Conservation (phyloP, 2,329 filamentous ascomycete genomes). For the Dactylonectria macrodidyma region DNA sequence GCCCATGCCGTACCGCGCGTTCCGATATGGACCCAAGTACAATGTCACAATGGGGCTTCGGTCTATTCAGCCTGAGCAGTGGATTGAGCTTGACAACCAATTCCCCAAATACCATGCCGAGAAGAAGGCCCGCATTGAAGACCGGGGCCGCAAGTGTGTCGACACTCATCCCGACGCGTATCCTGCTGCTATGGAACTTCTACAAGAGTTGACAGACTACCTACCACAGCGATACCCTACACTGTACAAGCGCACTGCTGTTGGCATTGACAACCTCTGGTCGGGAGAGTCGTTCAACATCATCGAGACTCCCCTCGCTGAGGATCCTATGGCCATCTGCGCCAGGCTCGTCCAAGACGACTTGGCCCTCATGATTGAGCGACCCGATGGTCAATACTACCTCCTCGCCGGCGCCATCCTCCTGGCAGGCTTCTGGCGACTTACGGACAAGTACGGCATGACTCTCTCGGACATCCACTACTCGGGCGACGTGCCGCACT, state of each 20-base stretch:
- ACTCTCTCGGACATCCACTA: conserved; percentile 84
- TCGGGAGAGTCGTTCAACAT: conserved; percentile 83
- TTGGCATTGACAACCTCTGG: conserved; percentile 78
- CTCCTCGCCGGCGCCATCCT: conserved; percentile 83
- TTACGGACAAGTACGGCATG: conserved; percentile 88
- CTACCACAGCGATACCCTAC: conserved; percentile 82
- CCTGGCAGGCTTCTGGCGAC: conserved; percentile 86
- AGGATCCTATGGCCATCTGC: conserved; percentile 84
- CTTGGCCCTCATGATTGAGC: conserved; percentile 86
- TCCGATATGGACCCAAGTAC: conserved; percentile 83
- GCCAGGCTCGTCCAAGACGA: conserved; percentile 86
- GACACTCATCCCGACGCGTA: conserved; percentile 78
- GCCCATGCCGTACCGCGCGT: conserved; percentile 83
- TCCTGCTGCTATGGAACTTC: conserved; percentile 80
- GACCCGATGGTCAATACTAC: conserved; percentile 83
- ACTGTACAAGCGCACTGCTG: conserved; percentile 74
- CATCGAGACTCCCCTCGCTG: conserved; percentile 71
- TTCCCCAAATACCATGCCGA: conserved; percentile 80
- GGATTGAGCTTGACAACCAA: conserved; percentile 89
- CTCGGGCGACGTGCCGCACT: conserved; percentile 82
- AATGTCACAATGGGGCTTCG: conserved; percentile 84
- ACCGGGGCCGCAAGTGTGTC: conserved; percentile 78
- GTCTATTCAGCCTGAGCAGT: conserved; percentile 78
- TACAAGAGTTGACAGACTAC: conserved; percentile 81
- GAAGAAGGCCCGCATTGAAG: conserved; percentile 77